Evolutionary conservation across 2,329 filamentous ascomycete species (phyloP).

Genomic region (Fusarium ambrosium): DNA sequence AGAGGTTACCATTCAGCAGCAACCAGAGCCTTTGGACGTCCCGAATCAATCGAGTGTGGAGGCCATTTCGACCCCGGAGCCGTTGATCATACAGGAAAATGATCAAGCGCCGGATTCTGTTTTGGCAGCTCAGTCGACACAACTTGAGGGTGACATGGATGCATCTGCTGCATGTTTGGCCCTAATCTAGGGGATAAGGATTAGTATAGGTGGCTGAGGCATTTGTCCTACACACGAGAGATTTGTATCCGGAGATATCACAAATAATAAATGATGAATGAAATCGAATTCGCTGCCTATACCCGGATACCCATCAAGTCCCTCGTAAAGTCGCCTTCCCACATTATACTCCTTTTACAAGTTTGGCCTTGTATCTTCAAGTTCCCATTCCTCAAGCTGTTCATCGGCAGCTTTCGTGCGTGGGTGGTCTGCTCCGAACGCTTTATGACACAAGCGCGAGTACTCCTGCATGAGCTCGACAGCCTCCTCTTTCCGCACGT

Average conservation of each 20-base stretch:
- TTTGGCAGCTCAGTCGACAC: not conserved
- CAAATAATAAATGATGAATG: not conserved
- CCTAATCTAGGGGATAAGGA: not conserved
- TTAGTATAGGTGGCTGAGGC: not conserved
- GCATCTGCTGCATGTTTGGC: not conserved
- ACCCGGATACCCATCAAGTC: not conserved
- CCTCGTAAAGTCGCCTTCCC: not conserved
- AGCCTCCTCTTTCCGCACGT: not conserved
- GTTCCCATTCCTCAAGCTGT: not conserved
- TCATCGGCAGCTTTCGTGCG: not conserved
- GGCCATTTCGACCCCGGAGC: not conserved
- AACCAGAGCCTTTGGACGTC: not conserved
- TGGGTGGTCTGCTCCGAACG: not conserved
- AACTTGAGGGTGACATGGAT: not conserved
- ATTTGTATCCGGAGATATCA: not conserved
- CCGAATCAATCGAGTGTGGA: not conserved
- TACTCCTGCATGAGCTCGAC: not conserved
- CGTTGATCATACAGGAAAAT: constrained; percentile 9
- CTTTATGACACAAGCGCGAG: not conserved
- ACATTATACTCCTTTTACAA: not conserved
- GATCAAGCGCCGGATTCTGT: not conserved
- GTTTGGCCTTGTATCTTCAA: not conserved
- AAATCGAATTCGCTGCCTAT: not conserved
- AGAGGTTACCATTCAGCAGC: not conserved
- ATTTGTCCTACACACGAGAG: not conserved